A percentile compares a stretch with the other conserved stretches of the same genome.
Conservation (phyloP, 345 rosid genomes). For the Kandelia obovata region DNA sequence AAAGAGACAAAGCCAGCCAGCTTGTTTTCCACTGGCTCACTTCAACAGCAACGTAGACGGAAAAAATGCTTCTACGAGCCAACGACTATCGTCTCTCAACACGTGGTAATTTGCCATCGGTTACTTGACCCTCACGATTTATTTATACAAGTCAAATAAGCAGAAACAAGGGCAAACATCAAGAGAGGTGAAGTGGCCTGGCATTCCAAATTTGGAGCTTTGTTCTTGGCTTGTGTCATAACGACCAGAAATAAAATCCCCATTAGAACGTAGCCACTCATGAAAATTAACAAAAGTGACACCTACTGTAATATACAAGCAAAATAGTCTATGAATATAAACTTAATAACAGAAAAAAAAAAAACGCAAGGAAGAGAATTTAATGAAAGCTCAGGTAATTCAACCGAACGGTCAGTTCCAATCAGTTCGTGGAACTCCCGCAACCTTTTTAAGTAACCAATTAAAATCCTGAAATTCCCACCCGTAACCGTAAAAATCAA, state of each 20-base stretch:
- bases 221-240: too few species aligned
- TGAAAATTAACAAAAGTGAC: slow-evolving; percentile 27
- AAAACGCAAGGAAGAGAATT: not conserved
- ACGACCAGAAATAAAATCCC: too few species aligned
- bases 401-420: not conserved
- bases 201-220: too few species aligned
- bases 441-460: not conserved
- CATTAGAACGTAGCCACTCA: too few species aligned
- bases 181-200: too few species aligned
- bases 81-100: not conserved
- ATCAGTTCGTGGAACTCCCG: not conserved
- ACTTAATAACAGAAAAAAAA: not conserved
- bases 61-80: not conserved
- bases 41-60: slow-evolving; percentile 8
- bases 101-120: not conserved
- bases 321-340: too few species aligned
- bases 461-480: not conserved
- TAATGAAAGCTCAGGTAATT: not conserved
- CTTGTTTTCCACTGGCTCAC: slow-evolving; percentile 25
- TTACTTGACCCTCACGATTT: not conserved
- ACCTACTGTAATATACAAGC: slow-evolving; percentile 52
- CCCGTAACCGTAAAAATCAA: not conserved
- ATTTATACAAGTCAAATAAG: too few species aligned
- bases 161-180: too few species aligned
- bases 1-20: slow-evolving; percentile 27